Percentiles rank a stretch among this genome's conserved stretches.
These are phyloP conservation scores for Stemphylium lycopersici DNA, from an alignment of 2,329 filamentous ascomycete species.

Conservation along the genomic window DNA sequence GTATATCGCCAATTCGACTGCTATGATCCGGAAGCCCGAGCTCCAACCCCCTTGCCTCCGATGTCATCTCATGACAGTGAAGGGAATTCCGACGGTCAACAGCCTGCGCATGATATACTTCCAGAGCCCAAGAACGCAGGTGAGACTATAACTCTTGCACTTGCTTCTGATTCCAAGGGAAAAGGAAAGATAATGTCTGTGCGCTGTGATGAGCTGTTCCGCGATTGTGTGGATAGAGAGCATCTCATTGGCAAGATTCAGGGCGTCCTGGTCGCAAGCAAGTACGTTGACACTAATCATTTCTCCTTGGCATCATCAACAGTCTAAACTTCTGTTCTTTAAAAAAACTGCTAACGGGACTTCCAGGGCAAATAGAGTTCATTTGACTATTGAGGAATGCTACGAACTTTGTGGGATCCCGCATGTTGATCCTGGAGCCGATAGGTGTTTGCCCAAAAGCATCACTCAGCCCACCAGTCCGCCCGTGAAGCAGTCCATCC, in stretches of 20 bases:
- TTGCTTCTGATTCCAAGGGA: background rate
- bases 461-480: background rate
- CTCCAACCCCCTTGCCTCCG: constrained; percentile 31
- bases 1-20: constrained; percentile 27
- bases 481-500: background rate
- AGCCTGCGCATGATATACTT: no score
- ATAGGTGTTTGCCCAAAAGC: background rate
- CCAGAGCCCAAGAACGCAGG: background rate
- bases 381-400: constrained; percentile 13
- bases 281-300: background rate
- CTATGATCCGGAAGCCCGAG: constrained; percentile 20
- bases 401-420: constrained; percentile 9
- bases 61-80: constrained; percentile 14
- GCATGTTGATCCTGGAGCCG: background rate
- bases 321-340: no score
- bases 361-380: background rate
- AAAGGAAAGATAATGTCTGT: background rate
- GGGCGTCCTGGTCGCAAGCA: constrained; percentile 13
- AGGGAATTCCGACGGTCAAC: background rate
- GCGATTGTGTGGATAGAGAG: background rate
- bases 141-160: background rate
- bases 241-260: constrained; percentile 16
- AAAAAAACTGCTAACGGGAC: background rate
- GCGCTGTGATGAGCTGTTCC: constrained; percentile 9
- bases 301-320: no score